A percentile compares a stretch with the other conserved stretches of the same genome.
These are phyloP conservation scores for Spinellus fusiger DNA, from an alignment of 192 early-diverging fungal species.

Conservation along the genomic window DNA sequence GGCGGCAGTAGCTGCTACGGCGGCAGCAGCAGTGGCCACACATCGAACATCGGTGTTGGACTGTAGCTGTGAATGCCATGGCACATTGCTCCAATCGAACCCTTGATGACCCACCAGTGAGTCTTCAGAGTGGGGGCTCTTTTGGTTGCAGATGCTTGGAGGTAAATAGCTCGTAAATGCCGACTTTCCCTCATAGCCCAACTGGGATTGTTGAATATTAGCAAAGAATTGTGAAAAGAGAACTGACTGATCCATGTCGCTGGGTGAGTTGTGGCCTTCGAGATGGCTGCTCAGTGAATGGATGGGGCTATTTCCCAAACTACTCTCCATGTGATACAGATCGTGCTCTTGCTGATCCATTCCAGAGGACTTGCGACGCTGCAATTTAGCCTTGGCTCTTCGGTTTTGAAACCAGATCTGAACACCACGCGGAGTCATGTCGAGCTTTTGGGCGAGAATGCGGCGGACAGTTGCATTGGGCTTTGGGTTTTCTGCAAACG, in stretches of 20 bases:
- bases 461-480: slow-evolving; percentile 59
- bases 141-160: slow-evolving; percentile 1
- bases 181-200: background rate
- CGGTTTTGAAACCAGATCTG: slow-evolving; percentile 91
- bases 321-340: background rate
- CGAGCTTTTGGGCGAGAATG: slow-evolving; percentile 54
- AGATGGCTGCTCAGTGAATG: background rate
- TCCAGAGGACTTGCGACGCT: slow-evolving; percentile 26
- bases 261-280: background rate
- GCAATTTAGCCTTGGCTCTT: slow-evolving; percentile 79
- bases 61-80: background rate
- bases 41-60: background rate
- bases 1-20: background rate
- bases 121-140: background rate
- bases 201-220: background rate
- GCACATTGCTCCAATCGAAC: background rate
- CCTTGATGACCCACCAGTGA: background rate
- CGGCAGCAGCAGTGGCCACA: slow-evolving; percentile 7
- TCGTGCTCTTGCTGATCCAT: background rate
- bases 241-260: background rate
- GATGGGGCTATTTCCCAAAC: background rate
- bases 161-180: background rate
- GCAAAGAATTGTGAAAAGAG: slow-evolving; percentile 14
- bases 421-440: slow-evolving; percentile 64
- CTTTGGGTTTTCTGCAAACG: slow-evolving; percentile 57